Conservation (phyloP, 371 early-diverging fungal genomes). For the Apophysomyces ossiformis region DNA sequence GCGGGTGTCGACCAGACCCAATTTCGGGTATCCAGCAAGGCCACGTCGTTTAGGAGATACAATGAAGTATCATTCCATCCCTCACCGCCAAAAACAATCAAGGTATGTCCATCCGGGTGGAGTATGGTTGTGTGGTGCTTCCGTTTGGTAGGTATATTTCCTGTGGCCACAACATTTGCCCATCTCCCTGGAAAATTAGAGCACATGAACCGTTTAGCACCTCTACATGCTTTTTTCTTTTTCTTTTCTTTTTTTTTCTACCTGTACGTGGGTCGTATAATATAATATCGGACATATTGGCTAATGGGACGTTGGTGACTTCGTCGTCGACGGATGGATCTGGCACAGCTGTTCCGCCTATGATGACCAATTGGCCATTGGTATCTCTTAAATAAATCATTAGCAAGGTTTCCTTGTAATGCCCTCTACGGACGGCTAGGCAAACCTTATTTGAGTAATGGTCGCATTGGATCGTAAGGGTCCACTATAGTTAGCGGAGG, state of each 20-base stretch:
- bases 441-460: neutral
- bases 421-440: neutral
- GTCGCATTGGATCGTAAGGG: neutral
- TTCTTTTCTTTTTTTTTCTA: neutral
- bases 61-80: neutral
- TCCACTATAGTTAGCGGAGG: constrained; percentile 1
- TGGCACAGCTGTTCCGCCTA: neutral
- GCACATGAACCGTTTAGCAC: neutral
- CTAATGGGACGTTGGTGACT: neutral
- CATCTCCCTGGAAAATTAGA: neutral
- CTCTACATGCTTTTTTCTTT: too few relatives aligned
- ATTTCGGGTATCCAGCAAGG: neutral
- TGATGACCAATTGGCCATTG: constrained; percentile 1
- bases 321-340: neutral
- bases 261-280: constrained; percentile 1
- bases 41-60: constrained; percentile 2
- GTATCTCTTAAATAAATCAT: neutral
- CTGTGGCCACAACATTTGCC: constrained; percentile 3
- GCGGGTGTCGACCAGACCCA: constrained; percentile 7
- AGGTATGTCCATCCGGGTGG: neutral
- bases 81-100: constrained; percentile 12
- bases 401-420: neutral
- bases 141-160: neutral
- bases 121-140: constrained; percentile 10
- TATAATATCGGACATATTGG: neutral